Base-by-base conservation (phyloP, 805 yeast species). In the Alloascoidea hylecoeti region DNA sequence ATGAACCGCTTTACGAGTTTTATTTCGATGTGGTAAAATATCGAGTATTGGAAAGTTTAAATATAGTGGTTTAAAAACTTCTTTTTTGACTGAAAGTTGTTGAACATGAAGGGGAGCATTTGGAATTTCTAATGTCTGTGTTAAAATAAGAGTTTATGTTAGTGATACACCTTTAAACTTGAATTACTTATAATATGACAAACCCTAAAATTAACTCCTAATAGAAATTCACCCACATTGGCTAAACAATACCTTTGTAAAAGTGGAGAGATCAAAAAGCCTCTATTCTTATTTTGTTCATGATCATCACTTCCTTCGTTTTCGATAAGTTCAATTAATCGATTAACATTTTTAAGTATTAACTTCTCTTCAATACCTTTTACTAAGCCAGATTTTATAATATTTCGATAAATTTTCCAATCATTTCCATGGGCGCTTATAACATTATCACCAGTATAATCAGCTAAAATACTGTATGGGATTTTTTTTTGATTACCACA, bases 401-500 rank as follows among this genome's bases (percentile, higher is more conserved):
- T 46, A 3, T 50, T 49, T 39, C 80, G 56, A 45, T 70, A 74
- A 6, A 51, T 41, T 39, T 51, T 68, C 80, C 80, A 74, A 17
- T 51, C 49, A 3, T 51, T 48, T 0, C 76, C 76, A 46, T 72
- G 76, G 0, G 78, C 69, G 44, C 78, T 71, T 15, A 74, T 73
- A 3, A 74, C 61, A 45, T 74, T 73, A 39, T 72, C 78, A 0
- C 80, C 80, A 1, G 78, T 69, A 42, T 73, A 74, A 3, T 61
- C 57, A 1, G 77, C 64, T 18, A 72, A 46, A 4, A 72, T 70
- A 4, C 77, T 62, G 40, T 68, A 58, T 0, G 78, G 78, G 15
- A 72, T 70, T 47, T 74, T 74, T 40, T 63, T 60, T 15, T 71
- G 75, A 40, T 74, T 74, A 0, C 80, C 80, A 47, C 77, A 70